Evolutionary conservation across 305 asterid species (phyloP), one percentile per base, ranked within the genome.

Genomic region (Plantago coronopus): DNA sequence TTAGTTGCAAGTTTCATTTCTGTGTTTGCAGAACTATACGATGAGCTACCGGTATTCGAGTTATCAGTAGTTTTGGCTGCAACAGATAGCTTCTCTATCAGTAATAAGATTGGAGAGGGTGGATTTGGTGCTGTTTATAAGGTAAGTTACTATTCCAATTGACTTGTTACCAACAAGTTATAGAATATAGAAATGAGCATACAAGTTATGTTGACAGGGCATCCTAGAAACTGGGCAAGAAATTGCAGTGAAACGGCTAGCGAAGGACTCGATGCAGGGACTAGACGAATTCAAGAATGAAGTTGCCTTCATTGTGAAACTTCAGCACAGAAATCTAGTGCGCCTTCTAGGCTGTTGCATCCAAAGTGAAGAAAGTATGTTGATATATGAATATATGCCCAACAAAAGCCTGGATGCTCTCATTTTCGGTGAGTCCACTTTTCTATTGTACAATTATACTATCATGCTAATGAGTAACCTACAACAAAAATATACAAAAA

Each of bases 251-350:
- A 85, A 82, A 44, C 71, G 81, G 1, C 69, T 80, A 13, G 77
- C 94, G 1, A 72, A 59, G 67, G 75, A 65, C 50, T 82, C 87
- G 2, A 57, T 17, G 9, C 95, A 86, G 54, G 91, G 91, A 6
- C 17, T 74, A 21, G 69, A 69, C 11, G 89, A 83, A 70, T 83
- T 83, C 68, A 83, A 72, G 73, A 83, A 76, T 43, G 87, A 83
- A 73, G 87, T 79, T 2, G 63, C 57, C 17, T 69, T 69, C 23
- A 81, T 82, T 15, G 79, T 84, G 2, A 81, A 76, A 46, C 87
- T 83, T 51, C 86, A 81, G 72, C 91, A 86, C n/a, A 62, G 81
- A 20, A 86, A 86, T 69, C 87, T 86, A 0, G 89, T 86, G 17
- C 75, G 69, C 66, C 78, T 85, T 37, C 65, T 81, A 14, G 94